Evolutionary conservation across 805 yeast species (phyloP).

Genomic region (Sugiyamaella lignohabitans): DNA sequence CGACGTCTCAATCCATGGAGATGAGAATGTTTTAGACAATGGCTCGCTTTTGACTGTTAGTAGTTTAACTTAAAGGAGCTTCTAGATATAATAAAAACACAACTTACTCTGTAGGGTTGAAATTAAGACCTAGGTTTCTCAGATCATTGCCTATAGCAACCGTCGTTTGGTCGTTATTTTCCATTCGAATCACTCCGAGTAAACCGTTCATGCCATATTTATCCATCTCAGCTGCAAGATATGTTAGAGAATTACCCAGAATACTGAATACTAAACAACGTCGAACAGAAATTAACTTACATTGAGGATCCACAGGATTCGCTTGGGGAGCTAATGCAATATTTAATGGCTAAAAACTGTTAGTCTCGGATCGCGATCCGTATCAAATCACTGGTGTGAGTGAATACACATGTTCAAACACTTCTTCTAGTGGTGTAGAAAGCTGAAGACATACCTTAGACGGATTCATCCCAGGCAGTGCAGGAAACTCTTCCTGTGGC

Average conservation of each 20-base stretch:
- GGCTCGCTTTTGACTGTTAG: slow-evolving; percentile 29
- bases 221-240: slow-evolving; percentile 39
- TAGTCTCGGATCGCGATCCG: too few species aligned
- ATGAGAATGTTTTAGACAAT: slow-evolving; percentile 61
- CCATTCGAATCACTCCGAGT: slow-evolving; percentile 52
- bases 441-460: too few species aligned
- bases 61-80: slow-evolving; percentile 1
- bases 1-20: slow-evolving; percentile 94
- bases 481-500: slow-evolving; percentile 18
- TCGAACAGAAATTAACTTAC: too few species aligned
- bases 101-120: slow-evolving; percentile 35
- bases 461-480: slow-evolving; percentile 15
- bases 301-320: too few species aligned
- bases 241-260: too few species aligned
- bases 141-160: slow-evolving; percentile 74
- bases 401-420: too few species aligned
- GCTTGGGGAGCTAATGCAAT: too few species aligned
- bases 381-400: too few species aligned
- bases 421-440: too few species aligned
- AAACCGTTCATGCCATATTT: slow-evolving; percentile 66
- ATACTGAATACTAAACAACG: too few species aligned
- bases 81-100: neutral
- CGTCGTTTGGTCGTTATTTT: slow-evolving; percentile 53
- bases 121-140: slow-evolving; percentile 57
- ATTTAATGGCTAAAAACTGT: too few species aligned